phyloP scores from a whole-genome alignment of 2,329 filamentous ascomycete species.

The Xylaria hypoxylon region DNA sequence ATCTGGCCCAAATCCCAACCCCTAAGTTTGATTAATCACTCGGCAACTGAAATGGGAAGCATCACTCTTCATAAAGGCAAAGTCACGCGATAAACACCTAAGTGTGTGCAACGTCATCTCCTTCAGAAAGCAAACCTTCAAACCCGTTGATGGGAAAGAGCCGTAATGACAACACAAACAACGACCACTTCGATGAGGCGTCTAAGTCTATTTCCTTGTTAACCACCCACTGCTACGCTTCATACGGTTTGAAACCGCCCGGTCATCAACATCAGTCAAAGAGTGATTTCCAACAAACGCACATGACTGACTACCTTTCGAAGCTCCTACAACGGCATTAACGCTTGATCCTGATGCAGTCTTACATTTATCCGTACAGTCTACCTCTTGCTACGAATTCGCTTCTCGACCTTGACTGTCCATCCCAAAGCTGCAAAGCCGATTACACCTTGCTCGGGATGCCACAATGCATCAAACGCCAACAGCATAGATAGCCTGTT shows the following conservation, averaged over 20 bases:
- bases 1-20: neutral
- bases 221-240: too few species aligned
- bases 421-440: neutral
- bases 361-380: neutral
- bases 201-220: too few species aligned
- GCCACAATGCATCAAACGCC: neutral
- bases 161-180: too few species aligned
- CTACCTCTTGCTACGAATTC: neutral
- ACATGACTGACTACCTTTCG: neutral
- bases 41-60: neutral
- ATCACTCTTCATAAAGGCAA: neutral
- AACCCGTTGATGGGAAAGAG: too few species aligned
- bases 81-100: neutral
- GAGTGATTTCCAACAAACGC: neutral
- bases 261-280: too few species aligned
- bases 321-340: neutral
- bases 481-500: neutral
- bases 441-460: neutral
- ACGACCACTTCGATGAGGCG: neutral
- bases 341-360: neutral
- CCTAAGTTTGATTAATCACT: neutral
- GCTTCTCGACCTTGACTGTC: neutral
- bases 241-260: too few species aligned
- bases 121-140: neutral
- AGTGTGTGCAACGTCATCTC: neutral